Conservation (phyloP, 345 rosid genomes). For the Aurinia saxatilis region DNA sequence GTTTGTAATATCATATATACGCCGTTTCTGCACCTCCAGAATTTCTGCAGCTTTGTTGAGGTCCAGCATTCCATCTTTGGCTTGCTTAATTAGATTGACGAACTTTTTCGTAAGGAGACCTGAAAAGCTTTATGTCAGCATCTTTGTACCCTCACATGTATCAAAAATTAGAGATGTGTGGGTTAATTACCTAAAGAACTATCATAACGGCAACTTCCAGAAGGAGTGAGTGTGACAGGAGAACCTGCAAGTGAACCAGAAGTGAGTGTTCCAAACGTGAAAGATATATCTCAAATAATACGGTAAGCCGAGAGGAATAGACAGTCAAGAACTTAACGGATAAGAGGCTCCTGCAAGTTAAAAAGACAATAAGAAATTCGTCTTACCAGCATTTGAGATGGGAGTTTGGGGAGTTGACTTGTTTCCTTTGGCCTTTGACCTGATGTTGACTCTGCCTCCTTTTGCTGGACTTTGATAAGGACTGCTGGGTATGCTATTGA, state of each 20-base stretch:
- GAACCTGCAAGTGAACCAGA: conserved; percentile 56
- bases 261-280: conserved; percentile 1
- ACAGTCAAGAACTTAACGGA: neutral
- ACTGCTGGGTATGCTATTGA: conserved; percentile 34
- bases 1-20: conserved; percentile 97
- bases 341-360: neutral
- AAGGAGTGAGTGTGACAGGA: conserved; percentile 62
- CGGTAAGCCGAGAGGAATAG: neutral
- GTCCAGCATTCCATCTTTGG: conserved; percentile 88
- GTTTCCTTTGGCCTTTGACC: conserved; percentile 53
- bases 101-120: conserved; percentile 93
- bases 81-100: conserved; percentile 65
- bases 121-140: conserved; percentile 29
- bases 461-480: conserved; percentile 71
- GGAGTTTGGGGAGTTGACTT: conserved; percentile 67
- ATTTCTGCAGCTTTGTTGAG: conserved; percentile 89
- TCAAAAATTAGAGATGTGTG: neutral
- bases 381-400: conserved; percentile 58
- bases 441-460: conserved; percentile 53
- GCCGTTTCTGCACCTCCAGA: conserved; percentile 92
- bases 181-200: conserved; percentile 90
- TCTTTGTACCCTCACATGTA: neutral
- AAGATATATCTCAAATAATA: neutral
- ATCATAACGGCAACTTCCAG: conserved; percentile 92
- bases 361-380: neutral